Evolutionary conservation across 768 basidiomycete genomes (phyloP), one percentile per base, ranked within the genome.

Genomic region (Coprinopsis sp.): DNA sequence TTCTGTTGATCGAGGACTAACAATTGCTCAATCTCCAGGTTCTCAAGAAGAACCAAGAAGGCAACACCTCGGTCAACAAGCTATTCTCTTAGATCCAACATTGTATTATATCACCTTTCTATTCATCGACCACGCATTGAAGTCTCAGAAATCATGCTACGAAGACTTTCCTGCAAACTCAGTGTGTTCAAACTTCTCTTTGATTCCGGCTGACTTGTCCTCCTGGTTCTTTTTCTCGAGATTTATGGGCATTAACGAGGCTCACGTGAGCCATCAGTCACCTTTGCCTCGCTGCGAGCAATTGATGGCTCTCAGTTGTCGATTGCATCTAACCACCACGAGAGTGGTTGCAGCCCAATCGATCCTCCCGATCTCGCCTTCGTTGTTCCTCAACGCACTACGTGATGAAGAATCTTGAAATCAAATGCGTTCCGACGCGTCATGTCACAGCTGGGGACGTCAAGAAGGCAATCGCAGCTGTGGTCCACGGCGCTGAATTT

Each of bases 1-100:
- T 19, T 41, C 13, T 28, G 29, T 37, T 7, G 34, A 18, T 18
- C 10, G 36, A 6, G n/a, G 34, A 13, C 23, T 41, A 14, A 24
- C 37, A n/a, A n/a, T 44, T 55, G 36, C 16, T 33, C 54, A 24
- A n/a, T 33, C 11, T 52, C 5, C 44, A 85, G 82, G 84, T 91
- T 7, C 69, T 95, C 58, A 97, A 96, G 81, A 95, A 94, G 78
- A 91, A 93, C 74, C 89, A 94, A 58, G 93, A 96, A 56, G 86
- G 84, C 13, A 94, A 94, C 64, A 96, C 90, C 21, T 90, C 87
- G 1, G 87, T 92, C 55, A 92, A 88, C 76, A 97, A 95, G 73
- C 67, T 97, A 45, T 98, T 96, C 75, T 86, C 86, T 47, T 88
- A 77, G 73, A 70, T 16, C n/a, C 24, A n/a, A 36, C 37, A n/a